Conservation (phyloP, 1,284 basidiomycete species). For the Ceratobasidium sp. region DNA sequence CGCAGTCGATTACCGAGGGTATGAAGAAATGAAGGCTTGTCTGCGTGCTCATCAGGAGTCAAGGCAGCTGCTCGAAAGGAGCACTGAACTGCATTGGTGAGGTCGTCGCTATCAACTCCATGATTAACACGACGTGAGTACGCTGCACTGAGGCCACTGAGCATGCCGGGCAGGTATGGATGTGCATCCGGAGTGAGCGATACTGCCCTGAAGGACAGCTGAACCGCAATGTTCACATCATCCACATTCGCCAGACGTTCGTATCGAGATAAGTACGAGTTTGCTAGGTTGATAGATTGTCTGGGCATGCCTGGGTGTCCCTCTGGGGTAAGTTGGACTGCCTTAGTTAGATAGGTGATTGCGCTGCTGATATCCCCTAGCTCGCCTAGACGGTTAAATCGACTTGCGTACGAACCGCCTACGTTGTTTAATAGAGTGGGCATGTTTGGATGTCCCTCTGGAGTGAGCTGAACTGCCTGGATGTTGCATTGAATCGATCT, state of each 20-base stretch:
- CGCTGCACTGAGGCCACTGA: not conserved
- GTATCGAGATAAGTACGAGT: not conserved
- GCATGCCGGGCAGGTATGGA: not conserved
- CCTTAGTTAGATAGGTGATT: not conserved
- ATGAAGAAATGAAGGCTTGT: too few species aligned
- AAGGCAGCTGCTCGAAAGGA: not conserved
- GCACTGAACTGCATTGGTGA: not conserved
- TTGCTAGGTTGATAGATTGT: not conserved
- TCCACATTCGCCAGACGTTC: not conserved
- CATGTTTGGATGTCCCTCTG: not conserved
- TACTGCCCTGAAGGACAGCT: not conserved
- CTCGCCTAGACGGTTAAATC: not conserved
- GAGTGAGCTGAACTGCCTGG: not conserved
- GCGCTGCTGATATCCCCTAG: not conserved
- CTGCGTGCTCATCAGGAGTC: not conserved
- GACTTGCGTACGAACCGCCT: not conserved
- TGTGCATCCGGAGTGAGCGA: not conserved
- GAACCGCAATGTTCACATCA: not conserved
- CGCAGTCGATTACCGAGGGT: too few species aligned
- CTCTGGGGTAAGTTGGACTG: not conserved
- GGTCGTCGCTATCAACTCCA: not conserved
- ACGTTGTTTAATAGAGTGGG: not conserved
- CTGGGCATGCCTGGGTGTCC: not conserved
- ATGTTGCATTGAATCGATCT: not conserved
- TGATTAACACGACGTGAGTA: not conserved